A percentile compares a stretch with the other conserved stretches of the same genome.
Evolutionary conservation across 2,329 filamentous ascomycete genomes (phyloP).

Genomic region (Epicoccum nigrum): DNA sequence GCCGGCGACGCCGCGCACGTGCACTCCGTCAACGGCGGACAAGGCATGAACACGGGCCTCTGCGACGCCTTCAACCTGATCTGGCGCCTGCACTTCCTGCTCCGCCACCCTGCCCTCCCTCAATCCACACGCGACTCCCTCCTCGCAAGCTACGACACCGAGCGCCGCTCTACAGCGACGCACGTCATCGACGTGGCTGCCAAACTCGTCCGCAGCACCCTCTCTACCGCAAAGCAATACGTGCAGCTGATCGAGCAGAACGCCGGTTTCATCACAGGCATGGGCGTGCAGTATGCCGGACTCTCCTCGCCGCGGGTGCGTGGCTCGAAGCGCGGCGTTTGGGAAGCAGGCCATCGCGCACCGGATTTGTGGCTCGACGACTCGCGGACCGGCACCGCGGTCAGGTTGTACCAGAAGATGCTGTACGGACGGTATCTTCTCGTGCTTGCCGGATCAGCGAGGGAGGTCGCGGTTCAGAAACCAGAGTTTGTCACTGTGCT

Average conservation of each 20-base stretch:
- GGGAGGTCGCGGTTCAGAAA: not conserved
- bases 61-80: conserved; percentile 26
- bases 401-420: conserved; percentile 15
- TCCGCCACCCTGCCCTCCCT: conserved; percentile 5
- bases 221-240: conserved; percentile 54
- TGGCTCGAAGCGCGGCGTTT: conserved; percentile 44
- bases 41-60: conserved; percentile 31
- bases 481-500: conserved; percentile 4
- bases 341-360: conserved; percentile 35
- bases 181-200: conserved; percentile 57
- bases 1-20: conserved; percentile 31
- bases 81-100: conserved; percentile 21
- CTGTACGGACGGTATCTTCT: conserved; percentile 18
- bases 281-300: conserved; percentile 53
- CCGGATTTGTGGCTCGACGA: conserved; percentile 24
- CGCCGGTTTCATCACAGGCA: conserved; percentile 57
- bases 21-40: conserved; percentile 30
- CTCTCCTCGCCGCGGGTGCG: conserved; percentile 46
- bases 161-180: conserved; percentile 53
- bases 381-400: not conserved
- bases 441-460: conserved; percentile 1
- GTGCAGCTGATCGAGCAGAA: conserved; percentile 57
- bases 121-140: not conserved
- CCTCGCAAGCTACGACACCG: conserved; percentile 54
- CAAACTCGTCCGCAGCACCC: conserved; percentile 54